Percentiles rank a stretch among this genome's conserved stretches.
These are phyloP conservation scores for Zoysia pacifica DNA, from an alignment of 176 grass and related monocot species.

Conservation along the genomic window DNA sequence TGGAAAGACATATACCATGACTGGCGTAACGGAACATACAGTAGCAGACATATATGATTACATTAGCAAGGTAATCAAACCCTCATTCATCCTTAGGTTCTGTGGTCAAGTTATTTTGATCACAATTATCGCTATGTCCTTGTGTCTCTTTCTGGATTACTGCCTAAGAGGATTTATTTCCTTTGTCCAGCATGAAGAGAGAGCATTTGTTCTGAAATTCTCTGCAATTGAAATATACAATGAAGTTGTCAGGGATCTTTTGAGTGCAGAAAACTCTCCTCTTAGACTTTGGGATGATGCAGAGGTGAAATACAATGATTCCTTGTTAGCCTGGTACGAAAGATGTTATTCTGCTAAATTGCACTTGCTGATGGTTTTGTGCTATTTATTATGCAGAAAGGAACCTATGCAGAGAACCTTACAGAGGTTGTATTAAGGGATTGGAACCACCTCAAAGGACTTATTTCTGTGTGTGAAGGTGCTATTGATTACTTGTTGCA, in stretches of 20 bases:
- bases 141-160: conserved; percentile 18
- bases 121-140: not conserved
- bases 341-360: conserved; percentile 1
- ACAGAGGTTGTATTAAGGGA: conserved; percentile 79
- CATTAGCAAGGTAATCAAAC: conserved; percentile 67
- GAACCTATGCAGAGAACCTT: conserved; percentile 77
- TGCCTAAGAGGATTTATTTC: not conserved
- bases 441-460: conserved; percentile 81
- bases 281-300: conserved; percentile 88
- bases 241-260: conserved; percentile 88
- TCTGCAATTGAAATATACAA: conserved; percentile 97
- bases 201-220: conserved; percentile 93
- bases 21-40: conserved; percentile 86
- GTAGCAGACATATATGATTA: conserved; percentile 97
- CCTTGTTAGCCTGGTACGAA: conserved; percentile 16
- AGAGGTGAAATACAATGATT: conserved; percentile 47
- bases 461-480: conserved; percentile 95
- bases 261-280: conserved; percentile 64
- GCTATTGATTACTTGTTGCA: conserved; percentile 30
- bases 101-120: conserved; percentile 24
- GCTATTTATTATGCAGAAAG: conserved; percentile 64
- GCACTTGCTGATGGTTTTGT: conserved; percentile 27
- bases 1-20: conserved; percentile 98
- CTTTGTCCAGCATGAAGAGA: conserved; percentile 80
- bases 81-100: conserved; percentile 11